These are phyloP conservation scores for Colletotrichum truncatum DNA, from an alignment of 2,329 filamentous ascomycete species.

Conservation along the genomic window DNA sequence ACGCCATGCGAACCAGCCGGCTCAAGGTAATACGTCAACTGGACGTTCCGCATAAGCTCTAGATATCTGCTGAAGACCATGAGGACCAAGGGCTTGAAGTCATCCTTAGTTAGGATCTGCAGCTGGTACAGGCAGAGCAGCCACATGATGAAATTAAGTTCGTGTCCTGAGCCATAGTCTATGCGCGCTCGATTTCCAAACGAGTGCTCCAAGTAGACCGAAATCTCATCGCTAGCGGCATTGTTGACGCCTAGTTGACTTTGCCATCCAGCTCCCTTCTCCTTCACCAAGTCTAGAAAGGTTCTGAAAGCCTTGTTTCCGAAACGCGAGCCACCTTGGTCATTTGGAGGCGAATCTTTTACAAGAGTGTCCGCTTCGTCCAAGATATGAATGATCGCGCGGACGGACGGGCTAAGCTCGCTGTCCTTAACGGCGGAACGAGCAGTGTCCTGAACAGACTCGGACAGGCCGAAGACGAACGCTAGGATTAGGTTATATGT, in stretches of 20 bases:
- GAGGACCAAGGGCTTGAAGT: conserved; percentile 80
- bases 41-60: conserved; percentile 84
- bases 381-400: conserved; percentile 74
- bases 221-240: conserved; percentile 73
- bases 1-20: conserved; percentile 97
- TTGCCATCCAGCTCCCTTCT: conserved; percentile 71
- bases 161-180: conserved; percentile 97
- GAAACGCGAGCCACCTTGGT: conserved; percentile 89
- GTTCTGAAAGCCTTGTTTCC: conserved; percentile 91
- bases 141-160: conserved; percentile 97
- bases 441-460: conserved; percentile 78
- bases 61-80: conserved; percentile 86
- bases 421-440: conserved; percentile 68
- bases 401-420: conserved; percentile 67
- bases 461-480: conserved; percentile 88
- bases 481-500: conserved; percentile 80
- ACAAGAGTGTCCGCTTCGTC: conserved; percentile 75
- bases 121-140: conserved; percentile 92
- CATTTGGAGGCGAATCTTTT: conserved; percentile 77
- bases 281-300: conserved; percentile 77
- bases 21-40: conserved; percentile 95
- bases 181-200: conserved; percentile 90
- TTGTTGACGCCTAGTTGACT: conserved; percentile 61
- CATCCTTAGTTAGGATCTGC: conserved; percentile 65
- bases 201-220: conserved; percentile 81